Percentiles rank a stretch among this genome's conserved stretches.
Conservation (phyloP, 2,329 filamentous ascomycete species). For the Colletotrichum sp. region DNA sequence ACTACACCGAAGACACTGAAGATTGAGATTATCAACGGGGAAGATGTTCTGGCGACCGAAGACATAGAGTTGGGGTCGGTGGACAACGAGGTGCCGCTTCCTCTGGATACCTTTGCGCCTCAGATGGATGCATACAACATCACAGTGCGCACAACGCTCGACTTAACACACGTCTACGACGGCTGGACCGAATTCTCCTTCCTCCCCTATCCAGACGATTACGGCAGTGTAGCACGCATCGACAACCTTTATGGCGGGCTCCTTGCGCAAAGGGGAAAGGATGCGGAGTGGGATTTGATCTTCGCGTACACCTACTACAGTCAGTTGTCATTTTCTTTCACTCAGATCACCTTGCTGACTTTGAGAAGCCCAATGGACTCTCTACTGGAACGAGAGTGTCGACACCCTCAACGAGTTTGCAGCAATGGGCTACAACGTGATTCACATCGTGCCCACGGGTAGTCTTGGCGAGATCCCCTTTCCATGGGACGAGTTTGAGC, state of each 20-base stretch:
- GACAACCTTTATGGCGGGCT: conserved; percentile 50
- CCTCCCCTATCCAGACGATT: conserved; percentile 44
- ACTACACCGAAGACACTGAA: conserved; percentile 32
- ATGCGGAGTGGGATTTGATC: conserved; percentile 41
- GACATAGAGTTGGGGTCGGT: conserved; percentile 37
- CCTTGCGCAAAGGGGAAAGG: conserved; percentile 6
- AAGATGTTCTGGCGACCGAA: conserved; percentile 35
- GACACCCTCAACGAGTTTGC: conserved; percentile 37
- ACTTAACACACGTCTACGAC: conserved; percentile 21
- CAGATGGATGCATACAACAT: conserved; percentile 41
- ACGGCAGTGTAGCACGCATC: conserved; percentile 48
- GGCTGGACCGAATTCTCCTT: conserved; percentile 33
- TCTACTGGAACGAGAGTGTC: conserved; percentile 40
- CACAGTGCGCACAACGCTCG: conserved; percentile 32
- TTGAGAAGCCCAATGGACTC: conserved; percentile 40
- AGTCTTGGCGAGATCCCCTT: conserved; percentile 14
- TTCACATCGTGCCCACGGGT: conserved; percentile 26
- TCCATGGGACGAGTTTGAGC: conserved; percentile 16
- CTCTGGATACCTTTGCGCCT: conserved; percentile 38
- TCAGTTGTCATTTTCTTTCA: conserved; percentile 42
- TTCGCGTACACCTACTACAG: conserved; percentile 42
- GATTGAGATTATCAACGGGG: conserved; percentile 36
- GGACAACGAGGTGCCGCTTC: conserved; percentile 40
- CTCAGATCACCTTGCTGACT: conserved; percentile 20
- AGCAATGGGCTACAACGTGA: conserved; percentile 46